phyloP scores from a whole-genome alignment of 192 early-diverging fungal genomes.

The Ramicandelaber brevisporus region DNA sequence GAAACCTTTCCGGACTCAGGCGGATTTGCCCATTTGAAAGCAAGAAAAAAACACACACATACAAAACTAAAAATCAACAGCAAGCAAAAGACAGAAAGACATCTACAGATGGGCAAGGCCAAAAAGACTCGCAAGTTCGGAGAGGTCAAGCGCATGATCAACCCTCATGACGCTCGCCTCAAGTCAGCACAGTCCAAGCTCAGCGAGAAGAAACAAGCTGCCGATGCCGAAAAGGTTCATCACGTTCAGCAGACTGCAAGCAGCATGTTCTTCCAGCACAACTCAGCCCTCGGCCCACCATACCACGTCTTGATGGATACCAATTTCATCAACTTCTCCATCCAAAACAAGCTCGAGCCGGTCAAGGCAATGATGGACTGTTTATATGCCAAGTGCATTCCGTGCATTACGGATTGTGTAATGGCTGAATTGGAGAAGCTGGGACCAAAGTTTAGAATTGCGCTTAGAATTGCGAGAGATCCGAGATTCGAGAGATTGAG shows the following conservation, averaged over 20 bases:
- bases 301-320: slow-evolving; percentile 94
- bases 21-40: too few relatives aligned
- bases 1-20: too few relatives aligned
- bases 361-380: slow-evolving; percentile 98
- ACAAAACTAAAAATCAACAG: too few relatives aligned
- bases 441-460: slow-evolving; percentile 86
- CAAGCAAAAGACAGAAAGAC: too few relatives aligned
- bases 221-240: slow-evolving; percentile 1
- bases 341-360: slow-evolving; percentile 95
- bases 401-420: slow-evolving; percentile 96
- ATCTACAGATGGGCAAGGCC: slow-evolving; percentile 77
- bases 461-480: slow-evolving; percentile 77
- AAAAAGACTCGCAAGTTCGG: slow-evolving; percentile 87
- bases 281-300: slow-evolving; percentile 80
- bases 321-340: slow-evolving; percentile 99
- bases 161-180: slow-evolving; percentile 71
- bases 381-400: slow-evolving; percentile 90
- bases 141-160: slow-evolving; percentile 76
- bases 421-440: slow-evolving; percentile 97
- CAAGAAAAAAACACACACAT: too few relatives aligned
- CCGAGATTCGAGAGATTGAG: slow-evolving; percentile 90
- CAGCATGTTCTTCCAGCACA: slow-evolving; percentile 86
- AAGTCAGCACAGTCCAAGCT: slow-evolving; percentile 24
- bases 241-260: slow-evolving; percentile 10
- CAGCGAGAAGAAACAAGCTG: slow-evolving; percentile 1